A percentile compares a stretch with the other conserved stretches of the same genome.
Conservation (phyloP, 1,284 basidiomycete genomes). For the Porphyrellus sp. region DNA sequence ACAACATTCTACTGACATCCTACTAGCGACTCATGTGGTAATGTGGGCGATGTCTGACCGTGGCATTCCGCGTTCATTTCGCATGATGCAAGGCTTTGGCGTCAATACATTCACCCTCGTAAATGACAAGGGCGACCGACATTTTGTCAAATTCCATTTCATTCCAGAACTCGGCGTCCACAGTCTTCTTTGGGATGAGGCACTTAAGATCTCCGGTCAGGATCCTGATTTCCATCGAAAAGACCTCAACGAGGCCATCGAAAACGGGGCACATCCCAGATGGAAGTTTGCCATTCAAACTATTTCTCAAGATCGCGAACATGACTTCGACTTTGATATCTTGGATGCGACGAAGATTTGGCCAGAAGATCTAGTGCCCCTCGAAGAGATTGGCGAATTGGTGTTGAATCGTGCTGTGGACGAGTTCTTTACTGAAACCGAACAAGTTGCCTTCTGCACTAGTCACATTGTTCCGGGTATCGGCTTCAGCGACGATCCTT, state of each 20-base stretch:
- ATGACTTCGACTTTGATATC: slow-evolving; percentile 79
- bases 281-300: slow-evolving; percentile 80
- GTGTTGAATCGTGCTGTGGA: slow-evolving; percentile 64
- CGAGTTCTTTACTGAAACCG: slow-evolving; percentile 81
- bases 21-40: slow-evolving; percentile 68
- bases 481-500: slow-evolving; percentile 76
- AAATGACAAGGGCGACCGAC: slow-evolving; percentile 61
- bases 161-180: slow-evolving; percentile 79
- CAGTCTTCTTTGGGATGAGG: slow-evolving; percentile 84
- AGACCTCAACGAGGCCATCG: slow-evolving; percentile 76
- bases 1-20: slow-evolving; percentile 15
- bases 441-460: slow-evolving; percentile 84
- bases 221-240: slow-evolving; percentile 82
- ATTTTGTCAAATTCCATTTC: slow-evolving; percentile 87
- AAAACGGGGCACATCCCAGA: slow-evolving; percentile 61
- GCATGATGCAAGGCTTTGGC: slow-evolving; percentile 87
- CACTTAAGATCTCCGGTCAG: slow-evolving; percentile 77
- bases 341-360: slow-evolving; percentile 84
- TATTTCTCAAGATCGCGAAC: slow-evolving; percentile 62
- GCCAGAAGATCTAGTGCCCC: slow-evolving; percentile 75
- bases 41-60: slow-evolving; percentile 85
- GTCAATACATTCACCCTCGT: slow-evolving; percentile 79
- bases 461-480: slow-evolving; percentile 80
- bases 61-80: slow-evolving; percentile 73
- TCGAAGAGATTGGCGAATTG: slow-evolving; percentile 74